Percentiles rank a stretch among this genome's conserved stretches.
Evolutionary conservation across 371 early-diverging fungal genomes (phyloP).

Genomic region (Actinomucor elegans): DNA sequence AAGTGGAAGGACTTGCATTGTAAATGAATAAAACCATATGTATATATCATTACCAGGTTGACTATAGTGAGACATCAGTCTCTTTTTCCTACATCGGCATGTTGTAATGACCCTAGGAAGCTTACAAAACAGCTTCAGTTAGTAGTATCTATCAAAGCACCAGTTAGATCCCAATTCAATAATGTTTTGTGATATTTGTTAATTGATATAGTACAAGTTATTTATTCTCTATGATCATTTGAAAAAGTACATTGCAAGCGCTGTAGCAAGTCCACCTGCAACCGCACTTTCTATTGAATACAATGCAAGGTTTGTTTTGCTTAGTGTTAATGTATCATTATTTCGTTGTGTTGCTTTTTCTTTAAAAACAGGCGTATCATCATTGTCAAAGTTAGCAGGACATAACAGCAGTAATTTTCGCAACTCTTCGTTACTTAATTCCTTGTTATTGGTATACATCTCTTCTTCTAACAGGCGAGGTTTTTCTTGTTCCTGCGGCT

Average conservation of each 20-base stretch:
- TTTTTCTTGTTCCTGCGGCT: neutral
- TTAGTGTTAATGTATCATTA: neutral
- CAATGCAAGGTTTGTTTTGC: conserved; percentile 11
- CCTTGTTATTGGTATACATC: too few species aligned
- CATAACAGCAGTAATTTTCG: neutral
- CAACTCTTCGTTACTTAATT: conserved; percentile 7
- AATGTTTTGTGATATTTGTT: too few species aligned
- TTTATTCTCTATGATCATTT: conserved; percentile 12
- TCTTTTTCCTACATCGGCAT: too few species aligned
- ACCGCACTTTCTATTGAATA: conserved; percentile 47
- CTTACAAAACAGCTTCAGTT: too few species aligned
- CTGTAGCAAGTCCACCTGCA: conserved; percentile 44
- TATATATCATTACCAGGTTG: too few species aligned
- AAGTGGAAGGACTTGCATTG: too few species aligned
- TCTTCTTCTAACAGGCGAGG: neutral
- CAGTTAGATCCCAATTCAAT: too few species aligned
- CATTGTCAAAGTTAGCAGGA: conserved; percentile 1
- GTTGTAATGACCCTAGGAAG: too few species aligned
- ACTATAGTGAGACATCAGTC: too few species aligned
- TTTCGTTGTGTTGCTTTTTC: neutral
- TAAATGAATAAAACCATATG: too few species aligned
- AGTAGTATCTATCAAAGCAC: too few species aligned
- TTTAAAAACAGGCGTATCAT: neutral
- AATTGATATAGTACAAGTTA: too few species aligned
- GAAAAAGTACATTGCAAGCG: conserved; percentile 36